These are phyloP conservation scores for Corynespora cassiicola DNA, from an alignment of 2,329 filamentous ascomycete genomes.

Conservation along the genomic window DNA sequence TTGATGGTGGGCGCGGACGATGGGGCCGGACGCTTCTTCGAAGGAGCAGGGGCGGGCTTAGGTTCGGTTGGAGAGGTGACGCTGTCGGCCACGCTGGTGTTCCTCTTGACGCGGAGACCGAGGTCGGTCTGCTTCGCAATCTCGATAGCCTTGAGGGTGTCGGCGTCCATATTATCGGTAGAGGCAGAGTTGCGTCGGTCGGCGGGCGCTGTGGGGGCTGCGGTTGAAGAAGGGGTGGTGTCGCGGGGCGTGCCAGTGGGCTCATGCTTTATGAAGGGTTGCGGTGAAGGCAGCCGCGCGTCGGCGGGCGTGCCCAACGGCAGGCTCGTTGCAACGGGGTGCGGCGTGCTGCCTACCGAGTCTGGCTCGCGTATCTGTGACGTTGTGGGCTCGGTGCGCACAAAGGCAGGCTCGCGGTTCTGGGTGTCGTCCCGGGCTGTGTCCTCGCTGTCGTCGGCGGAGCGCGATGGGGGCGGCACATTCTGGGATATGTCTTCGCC, in stretches of 20 bases:
- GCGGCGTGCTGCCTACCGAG: conserved; percentile 17
- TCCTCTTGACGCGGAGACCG: conserved; percentile 64
- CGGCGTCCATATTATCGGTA: conserved; percentile 37
- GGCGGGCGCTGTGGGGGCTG: conserved; percentile 15
- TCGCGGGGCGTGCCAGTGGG: conserved; percentile 44
- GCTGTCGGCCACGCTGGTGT: conserved; percentile 46
- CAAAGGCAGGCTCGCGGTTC: conserved; percentile 37
- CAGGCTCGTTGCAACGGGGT: conserved; percentile 15
- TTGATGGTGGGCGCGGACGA: conserved; percentile 41
- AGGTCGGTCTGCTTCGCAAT: conserved; percentile 79
- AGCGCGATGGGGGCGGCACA: conserved; percentile 20
- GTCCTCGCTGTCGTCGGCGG: conserved; percentile 16
- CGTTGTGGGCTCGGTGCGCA: conserved; percentile 33
- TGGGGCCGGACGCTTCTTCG: conserved; percentile 56
- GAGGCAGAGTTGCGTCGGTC: conserved; percentile 30
- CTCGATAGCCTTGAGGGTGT: conserved; percentile 57
- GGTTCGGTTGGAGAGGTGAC: conserved; percentile 49
- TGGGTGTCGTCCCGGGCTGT: conserved; percentile 27
- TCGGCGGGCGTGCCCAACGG: conserved; percentile 11
- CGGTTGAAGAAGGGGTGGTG: conserved; percentile 33
- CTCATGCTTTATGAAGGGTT: conserved; percentile 50
- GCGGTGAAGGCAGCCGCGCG: conserved; percentile 31
- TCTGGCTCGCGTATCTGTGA: conserved; percentile 34
- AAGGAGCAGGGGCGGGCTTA: conserved; percentile 33
- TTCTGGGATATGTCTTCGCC: conserved; percentile 33